These are phyloP conservation scores for Chrysoporthe austroafricana DNA, from an alignment of 2,329 filamentous ascomycete genomes.

Conservation along the genomic window DNA sequence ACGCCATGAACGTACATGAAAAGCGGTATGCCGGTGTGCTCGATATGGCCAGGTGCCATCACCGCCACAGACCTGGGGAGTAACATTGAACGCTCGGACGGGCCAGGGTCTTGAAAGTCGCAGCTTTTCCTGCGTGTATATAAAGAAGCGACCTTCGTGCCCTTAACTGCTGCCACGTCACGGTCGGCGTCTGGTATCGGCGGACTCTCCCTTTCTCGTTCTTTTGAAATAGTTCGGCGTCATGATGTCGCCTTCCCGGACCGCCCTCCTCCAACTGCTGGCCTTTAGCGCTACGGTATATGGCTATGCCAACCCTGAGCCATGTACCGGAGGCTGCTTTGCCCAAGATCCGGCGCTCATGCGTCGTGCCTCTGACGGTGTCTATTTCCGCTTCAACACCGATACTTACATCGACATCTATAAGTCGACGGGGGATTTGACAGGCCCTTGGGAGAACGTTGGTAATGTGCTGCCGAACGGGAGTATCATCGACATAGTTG, in stretches of 20 bases:
- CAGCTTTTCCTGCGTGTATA: neutral
- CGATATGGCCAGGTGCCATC: neutral
- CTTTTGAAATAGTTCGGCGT: neutral
- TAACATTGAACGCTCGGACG: neutral
- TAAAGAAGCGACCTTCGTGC: neutral
- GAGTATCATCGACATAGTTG: slow-evolving; percentile 16
- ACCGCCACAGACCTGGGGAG: neutral
- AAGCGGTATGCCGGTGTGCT: neutral
- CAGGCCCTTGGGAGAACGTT: slow-evolving; percentile 23
- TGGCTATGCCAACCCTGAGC: slow-evolving; percentile 36
- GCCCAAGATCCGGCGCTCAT: slow-evolving; percentile 27
- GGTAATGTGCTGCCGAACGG: slow-evolving; percentile 24
- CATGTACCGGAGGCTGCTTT: slow-evolving; percentile 40
- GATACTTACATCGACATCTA: slow-evolving; percentile 44
- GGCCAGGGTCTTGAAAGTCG: neutral
- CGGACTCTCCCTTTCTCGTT: neutral
- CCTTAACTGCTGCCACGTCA: neutral
- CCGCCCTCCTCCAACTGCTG: slow-evolving; percentile 4
- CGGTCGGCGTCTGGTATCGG: neutral
- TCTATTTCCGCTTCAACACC: slow-evolving; percentile 42
- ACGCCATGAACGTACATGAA: neutral
- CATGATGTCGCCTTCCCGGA: neutral
- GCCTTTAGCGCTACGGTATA: slow-evolving; percentile 6
- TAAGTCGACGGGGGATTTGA: slow-evolving; percentile 12
- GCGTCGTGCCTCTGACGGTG: slow-evolving; percentile 26